Base-by-base conservation (phyloP, 495 filamentous ascomycete species). In the Melanomma pulvis-pyrius region DNA sequence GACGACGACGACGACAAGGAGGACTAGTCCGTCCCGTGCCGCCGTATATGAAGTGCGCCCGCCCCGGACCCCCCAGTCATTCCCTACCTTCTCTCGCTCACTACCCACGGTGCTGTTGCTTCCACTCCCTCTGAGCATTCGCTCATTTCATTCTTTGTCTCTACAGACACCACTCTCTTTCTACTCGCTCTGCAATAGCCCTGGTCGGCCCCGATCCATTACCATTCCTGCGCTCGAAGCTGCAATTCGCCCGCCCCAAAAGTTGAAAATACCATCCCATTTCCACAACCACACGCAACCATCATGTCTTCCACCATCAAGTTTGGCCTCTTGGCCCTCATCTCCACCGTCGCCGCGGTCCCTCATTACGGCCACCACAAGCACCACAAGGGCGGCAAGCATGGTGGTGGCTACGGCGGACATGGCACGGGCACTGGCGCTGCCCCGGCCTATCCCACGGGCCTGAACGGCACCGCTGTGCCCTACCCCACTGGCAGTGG, bases 81-180 rank as follows among this genome's bases (percentile, higher is more conserved):
- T 53, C 65, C 53, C 57, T 63, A 60, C 54, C 61, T 47, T 47
- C 53, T 25, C 50, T 19, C 36, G 46, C 36, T 47, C 67, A 22
- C 53, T 41, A 5, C 6, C 67, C 49, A 54, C 60, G 39, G 59
- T 66, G 71, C 57, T 71, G 50, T 70, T 68, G 61, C 70, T n/a
- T 68, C 65, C 67, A 62, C 65, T 71, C 67, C 44, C 61, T 68
- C 58, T 61, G 76, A 76, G 75, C 76, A 75, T 58, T 73, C 69
- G 74, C 76, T 77, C 75, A 61, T 74, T 76, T 59, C 65, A 65
- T 67, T 73, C 68, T 60, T 73, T 74, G 69, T 72, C 61, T 68
- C 50, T 67, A 56, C 51, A 62, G 60, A 65, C 62, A 53, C 24
- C 65, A 62, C 55, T 26, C 30, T 64, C 53, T 13, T 64, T 64